These are phyloP conservation scores for Fusarium sp. DNA, from an alignment of 2,329 filamentous ascomycete species.

Conservation along the genomic window DNA sequence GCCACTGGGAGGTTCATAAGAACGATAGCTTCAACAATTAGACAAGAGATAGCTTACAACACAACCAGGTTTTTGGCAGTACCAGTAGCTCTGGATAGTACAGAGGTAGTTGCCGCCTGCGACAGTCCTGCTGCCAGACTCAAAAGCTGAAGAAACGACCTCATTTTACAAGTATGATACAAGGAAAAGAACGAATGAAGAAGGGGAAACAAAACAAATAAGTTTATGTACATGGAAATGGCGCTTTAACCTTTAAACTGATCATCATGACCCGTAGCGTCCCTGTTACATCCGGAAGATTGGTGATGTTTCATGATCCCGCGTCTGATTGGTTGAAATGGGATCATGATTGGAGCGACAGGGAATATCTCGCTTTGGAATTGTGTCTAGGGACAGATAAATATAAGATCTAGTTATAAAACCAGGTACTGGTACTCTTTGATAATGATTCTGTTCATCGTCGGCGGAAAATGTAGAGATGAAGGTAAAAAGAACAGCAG, in stretches of 20 bases:
- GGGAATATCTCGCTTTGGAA: too few species aligned
- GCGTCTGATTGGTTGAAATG: neutral
- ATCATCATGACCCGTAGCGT: neutral
- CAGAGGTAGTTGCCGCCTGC: neutral
- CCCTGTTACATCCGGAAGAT: neutral
- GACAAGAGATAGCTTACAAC: neutral
- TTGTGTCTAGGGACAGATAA: rapidly evolving
- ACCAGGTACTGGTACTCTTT: rapidly evolving
- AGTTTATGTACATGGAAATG: too few species aligned
- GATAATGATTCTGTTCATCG: too few species aligned
- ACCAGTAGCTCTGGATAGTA: neutral
- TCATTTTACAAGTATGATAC: neutral
- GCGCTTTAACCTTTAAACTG: neutral
- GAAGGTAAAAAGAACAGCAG: too few species aligned
- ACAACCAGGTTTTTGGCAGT: neutral
- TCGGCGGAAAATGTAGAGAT: rapidly evolving
- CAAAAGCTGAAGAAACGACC: neutral
- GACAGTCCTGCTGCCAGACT: slow-evolving; percentile 10
- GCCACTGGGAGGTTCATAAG: neutral
- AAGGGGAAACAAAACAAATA: neutral
- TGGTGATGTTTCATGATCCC: neutral
- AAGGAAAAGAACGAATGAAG: neutral
- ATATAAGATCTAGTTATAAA: neutral
- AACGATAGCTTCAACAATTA: rapidly evolving
- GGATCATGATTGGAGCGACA: too few species aligned